Evolutionary conservation across 306 rosid species (phyloP).

Genomic region (Vigna nakashimae): DNA sequence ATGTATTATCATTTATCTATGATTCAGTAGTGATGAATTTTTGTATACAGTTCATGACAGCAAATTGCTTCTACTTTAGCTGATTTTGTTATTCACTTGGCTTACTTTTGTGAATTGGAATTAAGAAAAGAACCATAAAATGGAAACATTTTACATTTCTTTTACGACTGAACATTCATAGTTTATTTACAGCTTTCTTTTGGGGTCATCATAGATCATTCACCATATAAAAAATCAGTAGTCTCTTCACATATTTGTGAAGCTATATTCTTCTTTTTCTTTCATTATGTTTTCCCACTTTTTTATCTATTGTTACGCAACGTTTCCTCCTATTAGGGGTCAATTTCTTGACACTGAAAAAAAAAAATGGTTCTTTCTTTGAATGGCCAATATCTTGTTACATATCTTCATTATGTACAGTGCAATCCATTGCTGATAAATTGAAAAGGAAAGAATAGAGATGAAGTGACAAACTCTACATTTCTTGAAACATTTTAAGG

Average conservation of each 20-base stretch:
- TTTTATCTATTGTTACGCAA: not conserved
- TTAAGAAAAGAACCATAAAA: conserved; percentile 19
- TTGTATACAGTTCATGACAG: not conserved
- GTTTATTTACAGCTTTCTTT: not conserved
- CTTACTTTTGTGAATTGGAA: conserved; percentile 3
- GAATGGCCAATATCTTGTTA: no score
- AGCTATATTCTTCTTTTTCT: not conserved
- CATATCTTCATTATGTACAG: no score
- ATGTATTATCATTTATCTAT: no score
- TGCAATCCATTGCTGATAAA: not conserved
- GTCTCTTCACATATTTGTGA: not conserved
- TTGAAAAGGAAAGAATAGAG: not conserved
- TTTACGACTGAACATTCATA: not conserved
- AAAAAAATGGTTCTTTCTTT: no score
- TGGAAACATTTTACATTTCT: not conserved
- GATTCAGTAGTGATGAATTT: no score
- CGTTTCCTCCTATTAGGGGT: no score
- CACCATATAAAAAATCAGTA: not conserved
- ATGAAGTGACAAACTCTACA: not conserved
- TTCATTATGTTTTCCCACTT: not conserved
- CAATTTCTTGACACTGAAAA: no score
- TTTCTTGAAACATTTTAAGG: not conserved
- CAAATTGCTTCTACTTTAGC: not conserved
- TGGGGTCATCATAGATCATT: not conserved
- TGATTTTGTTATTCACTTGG: not conserved